phyloP scores from a whole-genome alignment of 2,329 filamentous ascomycete genomes.

The Paramyrothecium sp. region DNA sequence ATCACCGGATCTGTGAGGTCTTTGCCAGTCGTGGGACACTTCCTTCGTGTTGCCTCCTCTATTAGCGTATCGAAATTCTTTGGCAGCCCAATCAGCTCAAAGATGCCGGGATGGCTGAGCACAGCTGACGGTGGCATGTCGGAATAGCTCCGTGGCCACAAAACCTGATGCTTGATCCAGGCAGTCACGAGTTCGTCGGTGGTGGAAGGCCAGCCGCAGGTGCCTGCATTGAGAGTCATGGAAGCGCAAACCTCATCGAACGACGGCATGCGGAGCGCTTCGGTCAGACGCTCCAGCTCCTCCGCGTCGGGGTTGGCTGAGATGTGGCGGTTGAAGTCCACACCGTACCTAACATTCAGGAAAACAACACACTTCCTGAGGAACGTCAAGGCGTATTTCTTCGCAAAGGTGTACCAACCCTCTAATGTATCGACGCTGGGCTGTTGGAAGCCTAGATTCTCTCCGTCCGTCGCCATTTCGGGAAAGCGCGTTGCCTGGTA shows the following conservation, averaged over 20 bases:
- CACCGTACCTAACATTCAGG: conserved; percentile 82
- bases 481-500: conserved; percentile 30
- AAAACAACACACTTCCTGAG: conserved; percentile 82
- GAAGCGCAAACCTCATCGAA: conserved; percentile 75
- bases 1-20: conserved; percentile 88
- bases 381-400: conserved; percentile 86
- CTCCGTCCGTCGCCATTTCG: conserved; percentile 18
- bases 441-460: conserved; percentile 53
- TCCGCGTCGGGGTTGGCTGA: conserved; percentile 63
- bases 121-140: conserved; percentile 41
- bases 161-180: conserved; percentile 70
- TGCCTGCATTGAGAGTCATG: conserved; percentile 43
- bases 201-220: conserved; percentile 48
- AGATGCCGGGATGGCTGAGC: conserved; percentile 82
- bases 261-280: conserved; percentile 71
- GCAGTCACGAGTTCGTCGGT: conserved; percentile 51
- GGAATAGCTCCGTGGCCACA: conserved; percentile 30
- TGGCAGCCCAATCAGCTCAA: conserved; percentile 88
- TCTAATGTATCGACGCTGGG: conserved; percentile 51
- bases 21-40: conserved; percentile 86
- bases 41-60: conserved; percentile 81
- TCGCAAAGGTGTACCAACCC: conserved; percentile 60
- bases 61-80: conserved; percentile 91
- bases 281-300: conserved; percentile 80
- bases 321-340: conserved; percentile 76